Conservation (phyloP, 805 yeast species). For the Metschnikowia similis region DNA sequence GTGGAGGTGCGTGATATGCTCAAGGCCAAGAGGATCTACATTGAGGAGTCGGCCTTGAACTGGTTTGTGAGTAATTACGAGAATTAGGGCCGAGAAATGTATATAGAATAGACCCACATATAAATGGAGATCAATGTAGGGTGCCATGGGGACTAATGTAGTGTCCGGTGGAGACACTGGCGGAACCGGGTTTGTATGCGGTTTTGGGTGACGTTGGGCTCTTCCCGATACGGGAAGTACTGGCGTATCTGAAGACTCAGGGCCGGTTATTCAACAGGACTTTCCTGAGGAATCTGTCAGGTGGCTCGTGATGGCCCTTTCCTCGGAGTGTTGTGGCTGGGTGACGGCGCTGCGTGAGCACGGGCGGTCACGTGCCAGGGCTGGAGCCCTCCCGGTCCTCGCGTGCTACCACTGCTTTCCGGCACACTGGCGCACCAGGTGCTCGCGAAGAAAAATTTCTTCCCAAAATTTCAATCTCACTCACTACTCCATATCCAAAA, state of each 20-base stretch:
- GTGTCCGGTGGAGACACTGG: too few species aligned
- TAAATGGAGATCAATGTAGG: too few species aligned
- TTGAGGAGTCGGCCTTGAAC: constrained; percentile 70
- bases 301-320: too few species aligned
- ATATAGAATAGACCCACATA: constrained; percentile 5
- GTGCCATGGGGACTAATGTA: too few species aligned
- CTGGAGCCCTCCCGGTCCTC: constrained; percentile 17
- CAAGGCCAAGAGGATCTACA: constrained; percentile 69
- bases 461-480: constrained; percentile 15
- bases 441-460: constrained; percentile 17
- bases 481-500: constrained; percentile 37
- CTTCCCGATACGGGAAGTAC: too few species aligned
- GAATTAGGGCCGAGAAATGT: constrained; percentile 9
- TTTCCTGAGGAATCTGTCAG: too few species aligned
- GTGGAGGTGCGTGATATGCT: constrained; percentile 80
- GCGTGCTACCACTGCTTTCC: constrained; percentile 4
- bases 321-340: not conserved
- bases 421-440: constrained; percentile 11
- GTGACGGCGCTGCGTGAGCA: not conserved
- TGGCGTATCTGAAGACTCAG: too few species aligned
- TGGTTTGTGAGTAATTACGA: constrained; percentile 43
- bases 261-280: too few species aligned
- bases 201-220: too few species aligned
- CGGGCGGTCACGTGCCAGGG: constrained; percentile 14
- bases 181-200: too few species aligned